phyloP scores from a whole-genome alignment of 441 rosid genomes.

The Mallotus repandus region DNA sequence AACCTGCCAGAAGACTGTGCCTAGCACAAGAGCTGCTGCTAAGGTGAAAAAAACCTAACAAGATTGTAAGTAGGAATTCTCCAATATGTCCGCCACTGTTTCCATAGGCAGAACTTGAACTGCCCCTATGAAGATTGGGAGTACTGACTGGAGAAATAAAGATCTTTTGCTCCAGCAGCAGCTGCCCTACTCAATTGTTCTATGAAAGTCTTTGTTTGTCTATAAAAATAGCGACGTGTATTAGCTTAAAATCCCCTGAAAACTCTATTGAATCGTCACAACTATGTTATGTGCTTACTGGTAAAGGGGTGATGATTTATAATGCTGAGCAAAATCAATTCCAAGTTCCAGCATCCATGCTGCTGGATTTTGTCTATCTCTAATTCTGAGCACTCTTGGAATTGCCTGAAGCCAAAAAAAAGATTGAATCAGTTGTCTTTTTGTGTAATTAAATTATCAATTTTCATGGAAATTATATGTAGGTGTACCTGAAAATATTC shows the following conservation, averaged over 20 bases:
- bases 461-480: neutral
- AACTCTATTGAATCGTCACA: too few relatives aligned
- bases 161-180: constrained; percentile 61
- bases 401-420: constrained; percentile 37
- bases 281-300: constrained; percentile 42
- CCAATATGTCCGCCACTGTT: constrained; percentile 95
- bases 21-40: constrained; percentile 58
- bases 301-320: constrained; percentile 55
- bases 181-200: constrained; percentile 64
- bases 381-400: constrained; percentile 58
- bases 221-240: neutral
- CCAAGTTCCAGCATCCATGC: constrained; percentile 86
- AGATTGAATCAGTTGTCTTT: neutral
- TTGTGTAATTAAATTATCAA: neutral
- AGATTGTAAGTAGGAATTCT: constrained; percentile 95
- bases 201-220: constrained; percentile 55
- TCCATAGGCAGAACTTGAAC: constrained; percentile 89
- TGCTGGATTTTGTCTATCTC: constrained; percentile 77
- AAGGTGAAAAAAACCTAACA: constrained; percentile 69
- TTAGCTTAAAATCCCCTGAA: too few relatives aligned
- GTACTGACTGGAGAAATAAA: constrained; percentile 55
- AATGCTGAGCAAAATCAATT: constrained; percentile 57
- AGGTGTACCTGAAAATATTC: constrained; percentile 63
- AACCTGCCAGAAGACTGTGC: constrained; percentile 75
- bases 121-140: constrained; percentile 71